Percentiles rank a stretch among this genome's conserved stretches.
Evolutionary conservation across 208 protist genomes (phyloP).

Genomic region (Leishmania arabica): DNA sequence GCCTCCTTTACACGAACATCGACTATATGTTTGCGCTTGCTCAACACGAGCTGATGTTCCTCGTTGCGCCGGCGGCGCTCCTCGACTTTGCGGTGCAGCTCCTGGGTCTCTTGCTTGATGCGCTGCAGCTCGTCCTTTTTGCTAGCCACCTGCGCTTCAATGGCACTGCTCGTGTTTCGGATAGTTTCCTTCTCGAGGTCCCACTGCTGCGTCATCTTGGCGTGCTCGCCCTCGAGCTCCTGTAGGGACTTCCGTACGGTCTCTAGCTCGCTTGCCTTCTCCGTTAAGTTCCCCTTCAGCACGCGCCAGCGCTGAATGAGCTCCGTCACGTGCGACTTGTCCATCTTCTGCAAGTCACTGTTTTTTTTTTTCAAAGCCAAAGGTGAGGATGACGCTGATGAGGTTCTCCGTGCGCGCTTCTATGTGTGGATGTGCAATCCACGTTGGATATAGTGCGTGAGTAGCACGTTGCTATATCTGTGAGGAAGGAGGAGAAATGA

Average conservation of each 20-base stretch:
- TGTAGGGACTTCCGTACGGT: conserved; percentile 38
- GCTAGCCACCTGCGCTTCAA: conserved; percentile 55
- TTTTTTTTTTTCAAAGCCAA: not conserved
- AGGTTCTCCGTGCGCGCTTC: not conserved
- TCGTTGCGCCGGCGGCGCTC: conserved; percentile 69
- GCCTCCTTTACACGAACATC: conserved; percentile 37
- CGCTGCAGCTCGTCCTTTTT: conserved; percentile 69
- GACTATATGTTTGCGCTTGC: conserved; percentile 53
- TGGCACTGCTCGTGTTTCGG: conserved; percentile 65
- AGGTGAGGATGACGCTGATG: not conserved
- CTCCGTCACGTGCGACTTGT: conserved; percentile 57
- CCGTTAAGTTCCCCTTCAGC: conserved; percentile 54
- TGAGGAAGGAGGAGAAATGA: not conserved
- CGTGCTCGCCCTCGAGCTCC: conserved; percentile 53
- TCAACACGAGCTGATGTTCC: conserved; percentile 62
- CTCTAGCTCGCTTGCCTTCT: conserved; percentile 60
- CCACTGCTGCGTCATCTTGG: conserved; percentile 68
- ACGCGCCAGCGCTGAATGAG: conserved; percentile 75
- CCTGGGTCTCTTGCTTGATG: conserved; percentile 60
- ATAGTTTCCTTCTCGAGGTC: conserved; percentile 81
- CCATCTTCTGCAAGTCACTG: conserved; percentile 16
- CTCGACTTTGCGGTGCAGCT: conserved; percentile 71
- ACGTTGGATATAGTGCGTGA: not conserved
- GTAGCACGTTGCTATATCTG: not conserved
- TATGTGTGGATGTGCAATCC: not conserved